Conservation (phyloP, 108 stramenopile genomes). For the Skeletonema potamos region DNA sequence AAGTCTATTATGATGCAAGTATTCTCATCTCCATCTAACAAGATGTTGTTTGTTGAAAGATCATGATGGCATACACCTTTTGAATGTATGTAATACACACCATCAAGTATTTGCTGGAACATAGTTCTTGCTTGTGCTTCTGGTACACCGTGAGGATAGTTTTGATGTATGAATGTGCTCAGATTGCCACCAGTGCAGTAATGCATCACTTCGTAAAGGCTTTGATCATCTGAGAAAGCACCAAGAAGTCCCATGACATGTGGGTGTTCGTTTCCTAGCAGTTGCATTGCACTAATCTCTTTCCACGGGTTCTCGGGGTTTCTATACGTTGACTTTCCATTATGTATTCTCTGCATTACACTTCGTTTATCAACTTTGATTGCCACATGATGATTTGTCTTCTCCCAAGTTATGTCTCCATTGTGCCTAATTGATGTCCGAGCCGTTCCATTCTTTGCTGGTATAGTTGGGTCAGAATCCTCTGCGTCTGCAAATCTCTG, state of each 20-base stretch:
- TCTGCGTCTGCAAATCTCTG: background rate
- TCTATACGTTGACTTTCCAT: conserved; percentile 35
- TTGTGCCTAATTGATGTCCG: background rate
- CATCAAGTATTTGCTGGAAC: conserved; percentile 80
- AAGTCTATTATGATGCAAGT: conserved; percentile 88
- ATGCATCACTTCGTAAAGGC: conserved; percentile 82
- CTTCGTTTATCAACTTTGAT: conserved; percentile 85
- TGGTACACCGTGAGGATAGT: conserved; percentile 54
- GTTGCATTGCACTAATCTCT: conserved; percentile 88
- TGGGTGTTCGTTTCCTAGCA: conserved; percentile 54
- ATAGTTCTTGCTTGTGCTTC: conserved; percentile 72
- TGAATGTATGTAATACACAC: conserved; percentile 75
- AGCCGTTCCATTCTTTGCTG: background rate
- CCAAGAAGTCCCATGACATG: conserved; percentile 63
- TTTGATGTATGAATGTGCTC: conserved; percentile 61
- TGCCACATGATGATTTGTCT: conserved; percentile 55
- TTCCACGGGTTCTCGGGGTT: conserved; percentile 90
- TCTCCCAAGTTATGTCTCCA: conserved; percentile 58
- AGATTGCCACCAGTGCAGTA: conserved; percentile 83
- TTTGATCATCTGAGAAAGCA: conserved; percentile 75
- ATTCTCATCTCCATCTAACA: conserved; percentile 48
- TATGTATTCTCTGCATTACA: conserved; percentile 54
- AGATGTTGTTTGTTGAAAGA: conserved; percentile 81
- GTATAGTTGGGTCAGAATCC: background rate
- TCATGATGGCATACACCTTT: conserved; percentile 87